Base-by-base conservation (phyloP, 495 filamentous ascomycete species). In the Tuber brumale region DNA sequence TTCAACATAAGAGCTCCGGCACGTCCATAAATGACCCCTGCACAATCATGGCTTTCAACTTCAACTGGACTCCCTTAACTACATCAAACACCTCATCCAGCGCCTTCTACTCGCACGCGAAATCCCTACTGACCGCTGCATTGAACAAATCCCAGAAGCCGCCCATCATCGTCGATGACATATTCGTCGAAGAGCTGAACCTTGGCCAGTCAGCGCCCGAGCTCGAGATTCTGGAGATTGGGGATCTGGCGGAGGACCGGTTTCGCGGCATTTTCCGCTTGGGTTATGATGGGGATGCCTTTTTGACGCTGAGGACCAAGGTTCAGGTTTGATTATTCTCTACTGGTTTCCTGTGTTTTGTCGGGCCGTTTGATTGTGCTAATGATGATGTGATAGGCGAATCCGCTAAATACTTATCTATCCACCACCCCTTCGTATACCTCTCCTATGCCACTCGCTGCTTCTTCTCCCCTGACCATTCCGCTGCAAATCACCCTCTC, bases 31-130 rank as follows among this genome's bases (percentile, higher is more conserved):
- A 79, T 80, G 78, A 71, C 51, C 48, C 19, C 44, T 51, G 37
- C 42, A 48, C 57, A 23, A 27, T 71, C 61, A 99, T 99, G 95
- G 95, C 95, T 78, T 99, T 99, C 90, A 97, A 97, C 88, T 98
- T 99, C 93, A 99, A 98, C 94, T 99, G 95, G 95, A 97, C 94
- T 88, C 95, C 95, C 83, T 89, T 99, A 80, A 94, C 94, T 85
- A 94, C 94, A 80, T 93, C 97, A 87, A 94, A 93, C 83, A 85
- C 86, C 76, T 74, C 81, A 37, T 82, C 81, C 23, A 76, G 77
- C 0, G 87, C 87, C 74, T 96, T 96, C 86, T 96, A 96, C 85
- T 89, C 90, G 81, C 90, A 94, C 81, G 95, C 95, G 72, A 92
- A 94, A 83, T 94, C 97, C 80, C 92, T 98, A 82, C 89, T 99